Evolutionary conservation across 164 flowering plant species (phyloP).

Genomic region (Magnolia kwangsiensis): DNA sequence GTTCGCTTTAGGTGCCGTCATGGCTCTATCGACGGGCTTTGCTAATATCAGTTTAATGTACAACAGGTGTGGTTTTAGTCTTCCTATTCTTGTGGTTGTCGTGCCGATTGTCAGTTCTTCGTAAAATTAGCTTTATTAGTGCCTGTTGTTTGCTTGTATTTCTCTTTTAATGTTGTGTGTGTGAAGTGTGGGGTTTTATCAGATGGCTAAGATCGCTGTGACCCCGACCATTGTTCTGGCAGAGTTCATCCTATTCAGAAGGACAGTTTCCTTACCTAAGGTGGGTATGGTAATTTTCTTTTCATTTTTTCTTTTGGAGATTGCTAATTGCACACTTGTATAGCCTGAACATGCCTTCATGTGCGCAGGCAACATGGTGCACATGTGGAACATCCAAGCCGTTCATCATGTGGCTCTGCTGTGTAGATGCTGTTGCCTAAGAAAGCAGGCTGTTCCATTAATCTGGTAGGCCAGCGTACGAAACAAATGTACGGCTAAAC

Average conservation of each 20-base stretch:
- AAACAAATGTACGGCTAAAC: no score
- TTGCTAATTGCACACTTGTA: no score
- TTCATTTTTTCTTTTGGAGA: not conserved
- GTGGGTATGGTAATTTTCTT: constrained; percentile 19
- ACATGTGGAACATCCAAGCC: no score
- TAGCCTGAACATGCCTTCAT: no score
- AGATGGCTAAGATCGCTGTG: constrained; percentile 85
- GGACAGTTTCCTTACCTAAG: constrained; percentile 54
- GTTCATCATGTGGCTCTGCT: no score
- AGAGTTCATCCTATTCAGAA: constrained; percentile 62
- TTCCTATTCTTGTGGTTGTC: not conserved
- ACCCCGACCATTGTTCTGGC: constrained; percentile 80
- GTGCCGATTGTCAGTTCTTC: not conserved
- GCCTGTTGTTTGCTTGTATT: not conserved
- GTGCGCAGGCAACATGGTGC: no score
- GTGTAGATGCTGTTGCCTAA: no score
- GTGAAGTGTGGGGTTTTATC: constrained; percentile 82
- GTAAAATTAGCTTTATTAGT: not conserved
- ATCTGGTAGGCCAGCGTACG: no score
- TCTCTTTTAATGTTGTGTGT: not conserved
- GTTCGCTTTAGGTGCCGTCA: constrained; percentile 61
- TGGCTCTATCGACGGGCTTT: constrained; percentile 80
- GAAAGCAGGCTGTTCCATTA: no score
- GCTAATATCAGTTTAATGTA: constrained; percentile 72
- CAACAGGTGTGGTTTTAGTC: constrained; percentile 47